These are phyloP conservation scores for Boletus edulis DNA, from an alignment of 768 basidiomycete genomes.

Conservation along the genomic window DNA sequence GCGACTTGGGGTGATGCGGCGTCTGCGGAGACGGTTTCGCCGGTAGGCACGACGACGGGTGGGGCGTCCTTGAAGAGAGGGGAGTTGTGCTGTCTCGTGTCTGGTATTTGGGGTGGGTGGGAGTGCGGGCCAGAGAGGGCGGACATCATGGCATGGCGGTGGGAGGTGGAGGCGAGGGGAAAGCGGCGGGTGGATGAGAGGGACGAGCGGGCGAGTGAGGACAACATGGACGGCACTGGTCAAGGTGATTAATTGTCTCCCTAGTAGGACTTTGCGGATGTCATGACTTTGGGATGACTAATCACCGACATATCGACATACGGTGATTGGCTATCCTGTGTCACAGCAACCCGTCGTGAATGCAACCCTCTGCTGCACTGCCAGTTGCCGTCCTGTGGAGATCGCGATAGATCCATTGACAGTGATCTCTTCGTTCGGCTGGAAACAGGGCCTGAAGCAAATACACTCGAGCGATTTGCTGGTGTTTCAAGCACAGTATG, in stretches of 20 bases:
- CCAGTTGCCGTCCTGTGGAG: slow-evolving; percentile 66
- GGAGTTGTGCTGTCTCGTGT: slow-evolving; percentile 15
- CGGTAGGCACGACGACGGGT: slow-evolving; percentile 49
- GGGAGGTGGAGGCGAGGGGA: slow-evolving; percentile 8
- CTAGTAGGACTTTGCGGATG: no score
- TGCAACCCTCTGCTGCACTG: no score
- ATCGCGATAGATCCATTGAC: slow-evolving; percentile 85
- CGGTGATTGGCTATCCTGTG: background rate
- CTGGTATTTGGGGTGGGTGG: slow-evolving; percentile 18
- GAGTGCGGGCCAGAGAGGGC: slow-evolving; percentile 42
- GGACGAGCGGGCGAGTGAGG: slow-evolving; percentile 17
- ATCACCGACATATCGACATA: slow-evolving; percentile 8
- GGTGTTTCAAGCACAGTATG: slow-evolving; percentile 89
- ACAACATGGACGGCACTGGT: slow-evolving; percentile 19
- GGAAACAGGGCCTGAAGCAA: slow-evolving; percentile 17
- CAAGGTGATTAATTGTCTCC: background rate
- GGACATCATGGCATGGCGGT: slow-evolving; percentile 68
- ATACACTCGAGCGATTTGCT: slow-evolving; percentile 40
- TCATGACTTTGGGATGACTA: slow-evolving; percentile 24
- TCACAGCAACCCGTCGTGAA: no score
- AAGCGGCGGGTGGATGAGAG: slow-evolving; percentile 1
- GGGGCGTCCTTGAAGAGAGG: slow-evolving; percentile 43
- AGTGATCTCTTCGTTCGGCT: slow-evolving; percentile 71
- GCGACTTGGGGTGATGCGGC: slow-evolving; percentile 69
- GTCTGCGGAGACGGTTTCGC: slow-evolving; percentile 49